Percentiles rank a stretch among this genome's conserved stretches.
phyloP scores from a whole-genome alignment of 2,329 filamentous ascomycete genomes.

The Fusarium poae region DNA sequence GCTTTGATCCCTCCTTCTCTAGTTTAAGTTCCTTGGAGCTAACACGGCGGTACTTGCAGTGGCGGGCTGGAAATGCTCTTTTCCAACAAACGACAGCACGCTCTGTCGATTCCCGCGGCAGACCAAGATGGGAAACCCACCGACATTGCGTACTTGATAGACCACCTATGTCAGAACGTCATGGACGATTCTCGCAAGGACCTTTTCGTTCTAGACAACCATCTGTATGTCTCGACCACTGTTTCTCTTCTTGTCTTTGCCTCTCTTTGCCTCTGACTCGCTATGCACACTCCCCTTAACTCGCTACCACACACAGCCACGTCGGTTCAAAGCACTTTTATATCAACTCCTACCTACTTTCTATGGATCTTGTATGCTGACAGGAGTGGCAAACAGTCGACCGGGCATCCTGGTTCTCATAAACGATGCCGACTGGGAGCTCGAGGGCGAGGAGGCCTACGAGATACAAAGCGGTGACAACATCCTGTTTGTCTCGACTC shows the following conservation, averaged over 20 bases:
- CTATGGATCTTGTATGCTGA: conserved; percentile 42
- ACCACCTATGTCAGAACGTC: conserved; percentile 80
- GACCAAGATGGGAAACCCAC: conserved; percentile 70
- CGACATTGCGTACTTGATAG: conserved; percentile 81
- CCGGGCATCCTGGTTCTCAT: conserved; percentile 96
- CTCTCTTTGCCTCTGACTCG: conserved; percentile 1
- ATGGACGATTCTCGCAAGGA: conserved; percentile 91
- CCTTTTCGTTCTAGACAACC: conserved; percentile 86
- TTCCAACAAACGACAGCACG: conserved; percentile 80
- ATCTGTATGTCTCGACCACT: conserved; percentile 76
- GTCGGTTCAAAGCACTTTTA: conserved; percentile 12
- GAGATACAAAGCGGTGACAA: conserved; percentile 85
- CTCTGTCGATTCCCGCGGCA: conserved; percentile 74
- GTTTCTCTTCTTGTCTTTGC: conserved; percentile 2
- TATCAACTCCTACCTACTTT: conserved; percentile 14
- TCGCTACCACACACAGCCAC: conserved; percentile 19
- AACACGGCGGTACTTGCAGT: conserved; percentile 59
- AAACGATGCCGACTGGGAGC: conserved; percentile 98
- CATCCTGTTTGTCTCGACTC: conserved; percentile 94
- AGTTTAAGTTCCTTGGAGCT: conserved; percentile 20
- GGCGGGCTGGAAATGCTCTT: conserved; percentile 97
- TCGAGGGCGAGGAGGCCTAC: conserved; percentile 94
- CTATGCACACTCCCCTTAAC: conserved; percentile 44
- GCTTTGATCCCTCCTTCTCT: conserved; percentile 16
- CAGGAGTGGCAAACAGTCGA: conserved; percentile 69